Base-by-base conservation (phyloP, 2,329 filamentous ascomycete genomes). In the Colletotrichum melonis region DNA sequence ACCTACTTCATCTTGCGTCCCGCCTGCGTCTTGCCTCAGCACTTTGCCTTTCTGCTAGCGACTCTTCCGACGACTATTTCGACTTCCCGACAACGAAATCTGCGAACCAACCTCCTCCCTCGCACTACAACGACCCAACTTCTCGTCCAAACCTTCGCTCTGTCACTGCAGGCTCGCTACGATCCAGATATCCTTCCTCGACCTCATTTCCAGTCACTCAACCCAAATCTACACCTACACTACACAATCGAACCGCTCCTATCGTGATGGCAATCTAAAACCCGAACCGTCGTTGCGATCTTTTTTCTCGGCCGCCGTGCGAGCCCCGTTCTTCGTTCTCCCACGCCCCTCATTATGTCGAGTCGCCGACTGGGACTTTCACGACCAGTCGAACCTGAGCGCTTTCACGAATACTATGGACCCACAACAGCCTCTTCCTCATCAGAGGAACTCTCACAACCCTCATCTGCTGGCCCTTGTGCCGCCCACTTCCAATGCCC, bases 401-500 rank as follows among this genome's bases (percentile, higher is more conserved):
- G 26, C 55, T 70, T 49, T 28, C 42, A 60, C 59, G 16, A 60
- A 49, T 24, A 62, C 22, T 16, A 73, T 73, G 70, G 70, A 72
- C 68, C 63, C 72, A 60, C 68, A 67, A 52, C 57, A 68, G 28
- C 65, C 66, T 42, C 49, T 57, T 62, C 60, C 71, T 49, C 62
- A 56, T 28, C 49, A 62, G 72, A 72, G 69, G 64, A 65, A 63
- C 24, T 22, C 57, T 58, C 72, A 66, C 14, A 64, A 69, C 38
- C 64, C 72, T 59, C 74, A 74, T 6, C 65, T 75, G 24, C 68
- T 74, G 28, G 56, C 74, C 38, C 28, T 75, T n/a, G 67, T 69
- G n/a, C 64, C 72, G 22, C 80, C 81, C 52, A 78, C 79, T 32
- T 80, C 83, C 62, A 77, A 82, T 6, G 82, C 85, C 62, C 75